These are phyloP conservation scores for Aphanocladium album DNA, from an alignment of 2,329 filamentous ascomycete genomes.

Conservation along the genomic window DNA sequence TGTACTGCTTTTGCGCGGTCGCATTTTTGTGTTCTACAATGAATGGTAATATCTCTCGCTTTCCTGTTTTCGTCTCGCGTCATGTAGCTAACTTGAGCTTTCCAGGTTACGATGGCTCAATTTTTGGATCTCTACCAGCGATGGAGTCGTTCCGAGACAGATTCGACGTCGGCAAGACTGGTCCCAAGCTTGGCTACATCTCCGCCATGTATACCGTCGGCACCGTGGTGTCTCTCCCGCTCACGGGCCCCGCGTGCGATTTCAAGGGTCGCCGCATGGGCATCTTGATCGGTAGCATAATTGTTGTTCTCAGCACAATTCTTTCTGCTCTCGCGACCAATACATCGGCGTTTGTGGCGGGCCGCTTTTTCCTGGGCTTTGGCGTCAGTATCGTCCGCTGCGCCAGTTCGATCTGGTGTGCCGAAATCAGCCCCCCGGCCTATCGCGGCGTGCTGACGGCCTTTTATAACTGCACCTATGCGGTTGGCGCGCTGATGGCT, in stretches of 20 bases:
- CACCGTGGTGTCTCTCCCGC: conserved; percentile 3
- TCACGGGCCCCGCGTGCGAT: conserved; percentile 27
- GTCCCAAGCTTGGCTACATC: conserved; percentile 9
- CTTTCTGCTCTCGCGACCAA: conserved; percentile 38
- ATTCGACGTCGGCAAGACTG: conserved; percentile 3
- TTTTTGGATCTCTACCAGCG: conserved; percentile 44
- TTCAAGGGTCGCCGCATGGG: conserved; percentile 6
- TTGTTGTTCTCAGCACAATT: conserved; percentile 30
- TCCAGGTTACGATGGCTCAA: conserved; percentile 40
- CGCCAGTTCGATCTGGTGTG: conserved; percentile 34
- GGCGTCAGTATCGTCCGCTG: conserved; percentile 31
- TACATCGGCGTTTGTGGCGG: conserved; percentile 43
- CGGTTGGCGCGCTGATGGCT: conserved; percentile 41
- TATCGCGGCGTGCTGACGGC: conserved; percentile 35
- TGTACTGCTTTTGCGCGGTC: conserved; percentile 14
- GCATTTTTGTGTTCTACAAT: conserved; percentile 17
- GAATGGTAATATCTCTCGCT: conserved; percentile 9
- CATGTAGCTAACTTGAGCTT: neutral
- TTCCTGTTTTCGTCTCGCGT: neutral
- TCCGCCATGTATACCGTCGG: conserved; percentile 12
- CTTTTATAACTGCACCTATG: conserved; percentile 36
- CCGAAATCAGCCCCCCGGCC: conserved; percentile 39
- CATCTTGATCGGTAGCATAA: conserved; percentile 7
- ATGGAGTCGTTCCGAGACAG: conserved; percentile 9
- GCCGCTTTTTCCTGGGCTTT: conserved; percentile 59